Base-by-base conservation (phyloP, 2,329 filamentous ascomycete species). In the Fusarium humuli region DNA sequence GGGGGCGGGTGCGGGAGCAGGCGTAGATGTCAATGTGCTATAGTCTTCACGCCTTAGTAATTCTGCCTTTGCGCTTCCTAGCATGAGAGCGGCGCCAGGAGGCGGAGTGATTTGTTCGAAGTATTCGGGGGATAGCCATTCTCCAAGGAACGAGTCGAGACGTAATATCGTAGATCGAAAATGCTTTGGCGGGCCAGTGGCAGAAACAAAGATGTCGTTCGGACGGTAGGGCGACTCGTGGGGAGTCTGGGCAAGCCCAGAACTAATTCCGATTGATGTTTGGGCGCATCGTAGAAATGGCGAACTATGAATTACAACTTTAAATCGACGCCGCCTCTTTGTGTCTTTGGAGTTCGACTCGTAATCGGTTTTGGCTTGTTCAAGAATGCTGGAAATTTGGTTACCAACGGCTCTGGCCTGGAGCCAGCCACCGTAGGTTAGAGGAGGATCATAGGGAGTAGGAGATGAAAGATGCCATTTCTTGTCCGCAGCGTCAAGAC, bases 101-200 rank as follows among this genome's bases (percentile, higher is more conserved):
- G 96, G 96, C 5, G 94, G 93, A 0, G 92, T 95, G 70, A 98
- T 98, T 55, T 92, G 87, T 68, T 97, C 94, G 76, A 95, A 99
- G 79, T 99, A 99, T 76, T 94, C 91, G 2, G 94, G 93, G 3
- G 92, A 93, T 30, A 98, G 85, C 96, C 96, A 99, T 84, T 99
- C 96, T 50, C 96, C 95, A 0, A 99, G 85, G 77, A 97, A 98
- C 0, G 94, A 92, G 80, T 99, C 96, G 8, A 99, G 86, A 1
- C 96, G 91, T 49, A 99, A 81, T 12, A 90, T 85, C 5, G 88
- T 83, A 69, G 88, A 91, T 61, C 85, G 83, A 63, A 87, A 77
- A 56, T 77, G 77, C 46, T 73, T 71, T 6, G 76, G 71, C 8
- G 78, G 72, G 14, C 75, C 69, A 22, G 76, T 76, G 6, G 77